A percentile compares a stretch with the other conserved stretches of the same genome.
phyloP scores from a whole-genome alignment of 768 basidiomycete genomes.

The Lyophyllum decastes region DNA sequence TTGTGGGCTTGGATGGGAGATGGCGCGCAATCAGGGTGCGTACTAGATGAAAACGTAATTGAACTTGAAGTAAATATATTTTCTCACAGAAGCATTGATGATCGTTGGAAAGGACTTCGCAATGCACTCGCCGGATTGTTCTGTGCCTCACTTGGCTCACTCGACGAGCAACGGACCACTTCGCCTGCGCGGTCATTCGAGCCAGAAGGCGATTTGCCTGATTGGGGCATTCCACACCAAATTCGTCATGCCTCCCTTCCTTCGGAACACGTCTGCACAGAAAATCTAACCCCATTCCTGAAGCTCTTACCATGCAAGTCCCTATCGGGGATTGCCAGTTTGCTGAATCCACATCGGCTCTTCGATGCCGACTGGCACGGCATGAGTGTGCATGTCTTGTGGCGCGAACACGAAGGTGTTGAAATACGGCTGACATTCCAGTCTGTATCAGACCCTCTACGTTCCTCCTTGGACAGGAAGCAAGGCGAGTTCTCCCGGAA shows the following conservation, averaged over 20 bases:
- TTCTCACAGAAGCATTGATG: slow-evolving; percentile 54
- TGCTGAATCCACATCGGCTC: slow-evolving; percentile 83
- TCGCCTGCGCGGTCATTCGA: slow-evolving; percentile 61
- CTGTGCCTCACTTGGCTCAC: slow-evolving; percentile 85
- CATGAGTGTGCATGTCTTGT: slow-evolving; percentile 76
- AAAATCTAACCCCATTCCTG: slow-evolving; percentile 94
- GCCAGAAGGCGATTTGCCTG: slow-evolving; percentile 59
- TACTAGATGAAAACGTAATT: neutral
- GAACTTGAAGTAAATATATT: neutral
- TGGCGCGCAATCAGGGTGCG: slow-evolving; percentile 50
- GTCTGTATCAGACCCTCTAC: slow-evolving; percentile 77
- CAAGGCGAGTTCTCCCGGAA: slow-evolving; percentile 45
- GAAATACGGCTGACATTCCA: slow-evolving; percentile 72
- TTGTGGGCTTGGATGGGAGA: slow-evolving; percentile 93
- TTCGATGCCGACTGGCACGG: slow-evolving; percentile 95
- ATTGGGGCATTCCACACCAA: slow-evolving; percentile 47
- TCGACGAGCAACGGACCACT: slow-evolving; percentile 77
- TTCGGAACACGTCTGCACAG: slow-evolving; percentile 92
- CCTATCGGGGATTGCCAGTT: slow-evolving; percentile 75
- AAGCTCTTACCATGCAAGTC: slow-evolving; percentile 94
- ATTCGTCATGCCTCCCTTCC: slow-evolving; percentile 78
- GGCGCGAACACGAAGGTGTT: slow-evolving; percentile 55
- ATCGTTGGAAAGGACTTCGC: slow-evolving; percentile 82
- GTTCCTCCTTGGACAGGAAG: slow-evolving; percentile 46
- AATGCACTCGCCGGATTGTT: slow-evolving; percentile 93